Evolutionary conservation across 345 rosid genomes (phyloP).

Genomic region (Brassica rapa): DNA sequence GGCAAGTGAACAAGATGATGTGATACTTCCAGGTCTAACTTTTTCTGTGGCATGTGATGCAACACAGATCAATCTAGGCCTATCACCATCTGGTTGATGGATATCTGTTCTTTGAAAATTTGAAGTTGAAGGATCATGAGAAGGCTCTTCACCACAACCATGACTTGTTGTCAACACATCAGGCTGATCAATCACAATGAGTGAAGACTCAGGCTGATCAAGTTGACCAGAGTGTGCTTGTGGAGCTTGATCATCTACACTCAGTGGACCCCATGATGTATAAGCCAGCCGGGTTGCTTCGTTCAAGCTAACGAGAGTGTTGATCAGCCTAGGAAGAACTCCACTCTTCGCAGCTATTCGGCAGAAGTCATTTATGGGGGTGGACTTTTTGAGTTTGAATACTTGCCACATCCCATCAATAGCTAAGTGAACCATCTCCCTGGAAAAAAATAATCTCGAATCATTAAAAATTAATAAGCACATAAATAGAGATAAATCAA

Average conservation of each 20-base stretch:
- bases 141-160: constrained; percentile 68
- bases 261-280: constrained; percentile 60
- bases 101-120: constrained; percentile 69
- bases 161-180: constrained; percentile 62
- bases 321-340: constrained; percentile 77
- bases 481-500: constrained; percentile 16
- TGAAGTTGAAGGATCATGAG: constrained; percentile 65
- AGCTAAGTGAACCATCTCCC: constrained; percentile 99
- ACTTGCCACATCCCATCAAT: constrained; percentile 99
- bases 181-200: constrained; percentile 58
- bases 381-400: constrained; percentile 92
- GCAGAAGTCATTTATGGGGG: constrained; percentile 92
- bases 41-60: constrained; percentile 30
- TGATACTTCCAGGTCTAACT: constrained; percentile 92
- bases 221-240: constrained; percentile 75
- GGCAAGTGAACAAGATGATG: constrained; percentile 89
- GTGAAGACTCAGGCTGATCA: constrained; percentile 64
- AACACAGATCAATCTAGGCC: constrained; percentile 62
- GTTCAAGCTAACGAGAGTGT: constrained; percentile 93
- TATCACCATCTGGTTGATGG: constrained; percentile 62
- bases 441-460: constrained; percentile 45
- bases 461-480: constrained; percentile 31
- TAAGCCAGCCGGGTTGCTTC: constrained; percentile 88
- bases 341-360: constrained; percentile 97
- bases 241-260: constrained; percentile 61